phyloP scores from a whole-genome alignment of 257 asterid genomes.

The Solanum peruvianum region DNA sequence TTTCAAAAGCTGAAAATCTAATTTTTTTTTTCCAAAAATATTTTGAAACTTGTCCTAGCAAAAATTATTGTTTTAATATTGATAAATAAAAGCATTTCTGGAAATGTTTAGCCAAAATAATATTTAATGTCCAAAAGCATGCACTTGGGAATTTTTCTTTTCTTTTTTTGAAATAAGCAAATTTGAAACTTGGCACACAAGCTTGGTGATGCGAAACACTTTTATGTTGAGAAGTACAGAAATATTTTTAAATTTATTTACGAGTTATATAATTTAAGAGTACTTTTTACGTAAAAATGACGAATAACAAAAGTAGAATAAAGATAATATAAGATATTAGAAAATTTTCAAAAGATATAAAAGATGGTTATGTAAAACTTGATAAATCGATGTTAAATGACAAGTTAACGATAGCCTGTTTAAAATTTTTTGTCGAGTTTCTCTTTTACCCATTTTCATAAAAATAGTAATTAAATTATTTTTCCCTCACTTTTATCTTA shows the following conservation, averaged over 20 bases:
- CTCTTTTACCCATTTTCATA: fast-evolving
- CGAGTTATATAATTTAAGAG: no score
- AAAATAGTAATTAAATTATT: no score
- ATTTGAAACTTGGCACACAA: background rate
- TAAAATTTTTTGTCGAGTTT: no score
- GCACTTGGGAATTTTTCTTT: background rate
- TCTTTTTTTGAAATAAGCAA: background rate
- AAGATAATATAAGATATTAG: background rate
- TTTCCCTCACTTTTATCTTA: fast-evolving
- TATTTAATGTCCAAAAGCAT: background rate
- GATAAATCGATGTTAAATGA: background rate
- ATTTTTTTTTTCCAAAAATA: background rate
- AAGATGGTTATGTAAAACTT: background rate
- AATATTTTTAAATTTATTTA: no score
- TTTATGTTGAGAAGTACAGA: background rate
- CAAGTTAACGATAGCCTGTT: background rate
- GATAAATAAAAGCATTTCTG: background rate
- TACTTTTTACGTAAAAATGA: no score
- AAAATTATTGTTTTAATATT: no score
- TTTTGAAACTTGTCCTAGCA: background rate
- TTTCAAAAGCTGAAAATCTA: background rate
- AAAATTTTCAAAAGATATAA: background rate
- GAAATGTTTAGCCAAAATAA: background rate
- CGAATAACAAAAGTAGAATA: no score
- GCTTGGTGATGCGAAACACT: background rate